Conservation (phyloP, 78 protist species). For the Tieghemostelium lacteum region DNA sequence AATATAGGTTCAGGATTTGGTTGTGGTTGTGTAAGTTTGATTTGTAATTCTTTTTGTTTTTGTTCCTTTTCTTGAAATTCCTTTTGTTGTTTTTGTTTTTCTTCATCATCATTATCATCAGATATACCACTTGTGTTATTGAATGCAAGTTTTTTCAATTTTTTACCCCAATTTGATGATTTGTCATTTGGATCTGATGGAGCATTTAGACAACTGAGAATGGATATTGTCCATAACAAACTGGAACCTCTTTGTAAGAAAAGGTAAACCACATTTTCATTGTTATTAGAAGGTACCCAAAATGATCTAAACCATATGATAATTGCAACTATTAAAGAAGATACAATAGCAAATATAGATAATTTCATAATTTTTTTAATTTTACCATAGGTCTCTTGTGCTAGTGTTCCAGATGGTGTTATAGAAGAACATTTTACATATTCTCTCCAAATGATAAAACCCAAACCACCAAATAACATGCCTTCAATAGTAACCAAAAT, state of each 20-base stretch:
- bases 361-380: not conserved
- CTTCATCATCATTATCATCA: not conserved
- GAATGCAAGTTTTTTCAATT: not conserved
- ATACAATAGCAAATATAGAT: not conserved
- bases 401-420: conserved; percentile 14
- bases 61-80: too few species aligned
- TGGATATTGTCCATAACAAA: not conserved
- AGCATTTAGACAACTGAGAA: conserved; percentile 16
- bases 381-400: conserved; percentile 35
- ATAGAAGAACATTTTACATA: not conserved
- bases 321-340: conserved; percentile 13
- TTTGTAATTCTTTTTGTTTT: too few species aligned
- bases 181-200: not conserved
- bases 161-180: not conserved
- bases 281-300: not conserved
- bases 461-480: conserved; percentile 1
- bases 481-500: not conserved
- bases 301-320: not conserved
- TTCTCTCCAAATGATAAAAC: conserved; percentile 46
- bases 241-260: conserved; percentile 1
- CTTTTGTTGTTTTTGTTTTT: too few species aligned
- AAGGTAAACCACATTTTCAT: not conserved
- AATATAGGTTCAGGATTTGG: too few species aligned
- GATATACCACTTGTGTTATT: too few species aligned
- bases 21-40: too few species aligned